Base-by-base conservation (phyloP, 129 eudicot species). In the Arctium minus region DNA sequence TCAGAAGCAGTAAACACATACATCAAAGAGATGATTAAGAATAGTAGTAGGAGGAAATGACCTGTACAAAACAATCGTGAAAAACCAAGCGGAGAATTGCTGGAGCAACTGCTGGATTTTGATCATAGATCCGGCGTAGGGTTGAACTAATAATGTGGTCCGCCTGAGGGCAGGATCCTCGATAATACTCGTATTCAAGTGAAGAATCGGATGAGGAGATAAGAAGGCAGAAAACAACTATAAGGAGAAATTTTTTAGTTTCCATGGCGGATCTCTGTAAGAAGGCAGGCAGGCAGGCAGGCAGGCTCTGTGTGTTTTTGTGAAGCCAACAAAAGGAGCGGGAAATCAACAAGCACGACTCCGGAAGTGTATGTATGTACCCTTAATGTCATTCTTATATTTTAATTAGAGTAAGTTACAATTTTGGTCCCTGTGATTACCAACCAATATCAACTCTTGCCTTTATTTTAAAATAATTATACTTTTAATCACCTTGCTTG, bases 1-100 rank as follows among this genome's bases (percentile, higher is more conserved):
- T 50, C 27, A 48, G 12, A 44, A 31, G 15, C 67, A 48, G 22
- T 68, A 74, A 30, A 29, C 27, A 60, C 8, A 17, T 60, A 60
- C 8, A 60, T 18, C 29, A 60, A 60, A 5, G 29, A 60, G 30
- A 56, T 56, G 67, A 56, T 22, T 22, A 22, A 22, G 27, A 22
- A 22, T 22, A 22, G 27, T 22, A 22, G 27, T 22, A 22, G 27
- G 27, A 22, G 27, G 27, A 22, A 22, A 22, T 38, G 6, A 93
- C 97, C 91, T 86, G 79, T 64, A 93, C 79, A 78, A 91, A 89
- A 64, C 96, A 93, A 73, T 91, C 96, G 70, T 93, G 97, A 83
- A 93, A 93, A 37, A 85, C 89, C 27, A 93, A 79, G 32, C 97
- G 86, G 67, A 93, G 78, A 12, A 93, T 69, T 0, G 96, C 89